A percentile compares a stretch with the other conserved stretches of the same genome.
Evolutionary conservation across 768 basidiomycete genomes (phyloP).

Genomic region (Rhodocollybia butyracea): DNA sequence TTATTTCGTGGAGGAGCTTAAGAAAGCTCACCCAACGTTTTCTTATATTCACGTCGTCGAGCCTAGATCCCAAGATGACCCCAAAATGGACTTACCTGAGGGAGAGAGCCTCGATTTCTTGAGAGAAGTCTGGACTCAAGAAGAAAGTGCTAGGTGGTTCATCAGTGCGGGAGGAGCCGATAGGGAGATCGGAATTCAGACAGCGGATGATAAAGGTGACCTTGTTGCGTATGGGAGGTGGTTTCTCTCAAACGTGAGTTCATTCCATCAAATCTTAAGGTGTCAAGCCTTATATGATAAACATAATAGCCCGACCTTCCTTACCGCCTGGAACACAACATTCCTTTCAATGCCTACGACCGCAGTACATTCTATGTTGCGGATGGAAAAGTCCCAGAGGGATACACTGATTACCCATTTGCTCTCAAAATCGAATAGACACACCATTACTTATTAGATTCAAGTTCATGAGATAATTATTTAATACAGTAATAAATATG

Average conservation of each 20-base stretch:
- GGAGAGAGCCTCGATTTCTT: conserved; percentile 18
- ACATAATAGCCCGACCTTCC: conserved; percentile 31
- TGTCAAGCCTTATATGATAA: neutral
- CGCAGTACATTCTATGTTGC: conserved; percentile 24
- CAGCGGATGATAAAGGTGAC: conserved; percentile 20
- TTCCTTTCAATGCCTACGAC: conserved; percentile 22
- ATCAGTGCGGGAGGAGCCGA: conserved; percentile 28
- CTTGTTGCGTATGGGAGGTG: conserved; percentile 30
- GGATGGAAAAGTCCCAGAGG: conserved; percentile 19
- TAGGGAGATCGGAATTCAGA: conserved; percentile 20
- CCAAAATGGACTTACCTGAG: neutral
- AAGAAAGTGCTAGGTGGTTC: conserved; percentile 11
- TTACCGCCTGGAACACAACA: conserved; percentile 22
- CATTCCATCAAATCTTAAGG: neutral
- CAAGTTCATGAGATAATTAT: too few species aligned
- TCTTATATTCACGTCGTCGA: conserved; percentile 45
- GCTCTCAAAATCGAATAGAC: conserved; percentile 3
- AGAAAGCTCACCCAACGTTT: conserved; percentile 26
- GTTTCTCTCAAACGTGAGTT: conserved; percentile 27
- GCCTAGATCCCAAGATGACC: conserved; percentile 21
- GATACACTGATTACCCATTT: conserved; percentile 30
- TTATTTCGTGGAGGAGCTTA: conserved; percentile 36
- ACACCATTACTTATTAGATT: neutral
- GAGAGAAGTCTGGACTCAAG: conserved; percentile 20
- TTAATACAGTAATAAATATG: too few species aligned